Percentiles rank a stretch among this genome's conserved stretches.
Conservation (phyloP, 2,329 filamentous ascomycete species). For the Colletotrichum filicis region DNA sequence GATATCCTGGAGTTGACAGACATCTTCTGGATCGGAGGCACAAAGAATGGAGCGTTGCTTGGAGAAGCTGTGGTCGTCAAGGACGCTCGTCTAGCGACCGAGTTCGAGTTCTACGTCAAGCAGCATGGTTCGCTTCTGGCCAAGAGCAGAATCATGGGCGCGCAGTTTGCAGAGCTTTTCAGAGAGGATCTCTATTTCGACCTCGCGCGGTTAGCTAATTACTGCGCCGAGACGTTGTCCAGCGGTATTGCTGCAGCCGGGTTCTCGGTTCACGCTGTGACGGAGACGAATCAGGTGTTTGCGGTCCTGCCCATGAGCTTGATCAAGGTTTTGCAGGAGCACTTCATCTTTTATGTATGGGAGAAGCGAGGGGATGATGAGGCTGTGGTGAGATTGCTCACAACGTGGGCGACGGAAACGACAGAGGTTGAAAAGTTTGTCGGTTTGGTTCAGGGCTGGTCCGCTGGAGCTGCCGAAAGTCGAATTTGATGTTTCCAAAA, state of each 20-base stretch:
- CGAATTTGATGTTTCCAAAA: not conserved
- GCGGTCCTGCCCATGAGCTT: slow-evolving; percentile 52
- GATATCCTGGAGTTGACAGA: slow-evolving; percentile 60
- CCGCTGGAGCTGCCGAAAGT: not conserved
- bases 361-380: slow-evolving; percentile 51
- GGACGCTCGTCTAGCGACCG: slow-evolving; percentile 50
- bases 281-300: slow-evolving; percentile 64
- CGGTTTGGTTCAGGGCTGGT: slow-evolving; percentile 38
- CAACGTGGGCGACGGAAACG: slow-evolving; percentile 61
- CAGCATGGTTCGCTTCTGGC: slow-evolving; percentile 62
- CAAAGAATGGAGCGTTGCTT: slow-evolving; percentile 61
- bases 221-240: slow-evolving; percentile 55
- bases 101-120: slow-evolving; percentile 63
- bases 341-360: slow-evolving; percentile 60
- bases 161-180: slow-evolving; percentile 62
- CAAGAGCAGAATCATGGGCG: slow-evolving; percentile 60
- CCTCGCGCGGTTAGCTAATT: slow-evolving; percentile 56
- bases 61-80: slow-evolving; percentile 63
- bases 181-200: slow-evolving; percentile 56
- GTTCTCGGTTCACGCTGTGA: slow-evolving; percentile 53
- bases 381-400: slow-evolving; percentile 57
- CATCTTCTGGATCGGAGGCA: slow-evolving; percentile 66
- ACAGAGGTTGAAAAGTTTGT: slow-evolving; percentile 52
- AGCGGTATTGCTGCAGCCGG: slow-evolving; percentile 53
- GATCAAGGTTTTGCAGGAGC: slow-evolving; percentile 51